These are phyloP conservation scores for Trypanosoma scelopori DNA, from an alignment of 208 protist species.

Conservation along the genomic window DNA sequence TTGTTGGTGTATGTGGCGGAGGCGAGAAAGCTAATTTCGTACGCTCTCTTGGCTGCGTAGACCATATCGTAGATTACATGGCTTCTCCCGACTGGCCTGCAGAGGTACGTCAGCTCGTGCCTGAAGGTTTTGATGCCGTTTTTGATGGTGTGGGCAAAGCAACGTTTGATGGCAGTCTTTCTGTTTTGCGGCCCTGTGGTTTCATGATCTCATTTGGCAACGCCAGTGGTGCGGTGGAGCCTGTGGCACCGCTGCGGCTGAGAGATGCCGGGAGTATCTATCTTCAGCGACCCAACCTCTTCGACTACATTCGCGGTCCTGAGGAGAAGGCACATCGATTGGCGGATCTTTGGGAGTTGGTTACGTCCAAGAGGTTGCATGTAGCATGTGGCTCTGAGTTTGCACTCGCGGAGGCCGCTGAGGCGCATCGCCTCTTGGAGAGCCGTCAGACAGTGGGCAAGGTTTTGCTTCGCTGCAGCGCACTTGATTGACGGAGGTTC, in stretches of 20 bases:
- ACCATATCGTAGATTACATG: slow-evolving; percentile 79
- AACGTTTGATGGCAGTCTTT: slow-evolving; percentile 75
- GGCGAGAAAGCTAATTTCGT: slow-evolving; percentile 69
- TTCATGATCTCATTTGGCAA: slow-evolving; percentile 91
- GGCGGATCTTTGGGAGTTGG: slow-evolving; percentile 67
- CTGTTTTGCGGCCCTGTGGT: slow-evolving; percentile 69
- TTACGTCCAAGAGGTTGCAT: slow-evolving; percentile 44
- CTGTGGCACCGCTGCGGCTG: slow-evolving; percentile 64
- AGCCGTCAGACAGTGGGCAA: slow-evolving; percentile 57
- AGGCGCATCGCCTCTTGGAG: slow-evolving; percentile 68
- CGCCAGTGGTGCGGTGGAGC: slow-evolving; percentile 80
- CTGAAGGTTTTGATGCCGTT: slow-evolving; percentile 73
- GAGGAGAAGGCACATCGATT: slow-evolving; percentile 44
- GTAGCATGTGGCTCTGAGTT: slow-evolving; percentile 51
- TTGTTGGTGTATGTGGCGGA: slow-evolving; percentile 86
- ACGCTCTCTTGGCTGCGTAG: slow-evolving; percentile 38
- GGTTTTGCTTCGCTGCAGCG: slow-evolving; percentile 33
- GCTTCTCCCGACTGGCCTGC: slow-evolving; percentile 49
- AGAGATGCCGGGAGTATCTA: slow-evolving; percentile 62
- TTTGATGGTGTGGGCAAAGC: slow-evolving; percentile 89
- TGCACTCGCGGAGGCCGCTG: slow-evolving; percentile 38
- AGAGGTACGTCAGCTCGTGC: slow-evolving; percentile 50
- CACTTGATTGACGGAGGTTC: background rate
- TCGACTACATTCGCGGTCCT: slow-evolving; percentile 50
- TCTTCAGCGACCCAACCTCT: slow-evolving; percentile 75